Evolutionary conservation across 2,329 filamentous ascomycete genomes (phyloP), one percentile per base, ranked within the genome.

Genomic region (Neonectria sp.): DNA sequence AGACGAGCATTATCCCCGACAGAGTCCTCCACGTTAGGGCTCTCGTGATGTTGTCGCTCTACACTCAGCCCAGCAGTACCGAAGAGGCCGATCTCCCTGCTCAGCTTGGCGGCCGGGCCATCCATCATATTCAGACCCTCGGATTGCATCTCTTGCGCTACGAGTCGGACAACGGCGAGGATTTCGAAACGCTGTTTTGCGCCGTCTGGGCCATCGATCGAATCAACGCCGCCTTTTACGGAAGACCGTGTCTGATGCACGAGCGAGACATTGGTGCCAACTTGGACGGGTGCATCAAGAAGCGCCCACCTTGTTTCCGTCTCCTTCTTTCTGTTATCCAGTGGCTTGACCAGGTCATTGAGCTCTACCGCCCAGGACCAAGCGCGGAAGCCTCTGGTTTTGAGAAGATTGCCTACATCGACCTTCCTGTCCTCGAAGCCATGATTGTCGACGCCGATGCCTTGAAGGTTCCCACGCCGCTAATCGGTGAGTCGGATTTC

Each of bases 201-300:
- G 87, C 85, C 7, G 80, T 90, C 0, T 91, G 88, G 88, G 88
- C 88, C 0, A 75, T 91, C 2, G 90, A 92, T 72, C 83, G 88
- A 15, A 82, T 91, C 49, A 88, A 88, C 55, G 84, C 88, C 1
- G 86, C 89, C 0, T 83, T 89, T n/a, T 87, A 90, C 64, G 89
- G 89, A 6, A 82, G 89, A 1, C 87, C 90, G 0, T 85, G 87
- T 52, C 76, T 90, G 27, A 86, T 92, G 63, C 89, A 91, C 68
- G 88, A 90, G 69, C 80, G 87, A 55, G 90, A 92, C 69, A 83
- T 90, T 31, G 86, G 88, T 7, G 85, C 85, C 59, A 83, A 88
- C 64, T 68, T 90, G 0, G 84, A 87, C 0, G 81, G 82, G 1
- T 86, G 85, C 59, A 85, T 90, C 55, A 79, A 80, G 25, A 81